Evolutionary conservation across 495 filamentous ascomycete genomes (phyloP).

Genomic region (Thozetella sp.): DNA sequence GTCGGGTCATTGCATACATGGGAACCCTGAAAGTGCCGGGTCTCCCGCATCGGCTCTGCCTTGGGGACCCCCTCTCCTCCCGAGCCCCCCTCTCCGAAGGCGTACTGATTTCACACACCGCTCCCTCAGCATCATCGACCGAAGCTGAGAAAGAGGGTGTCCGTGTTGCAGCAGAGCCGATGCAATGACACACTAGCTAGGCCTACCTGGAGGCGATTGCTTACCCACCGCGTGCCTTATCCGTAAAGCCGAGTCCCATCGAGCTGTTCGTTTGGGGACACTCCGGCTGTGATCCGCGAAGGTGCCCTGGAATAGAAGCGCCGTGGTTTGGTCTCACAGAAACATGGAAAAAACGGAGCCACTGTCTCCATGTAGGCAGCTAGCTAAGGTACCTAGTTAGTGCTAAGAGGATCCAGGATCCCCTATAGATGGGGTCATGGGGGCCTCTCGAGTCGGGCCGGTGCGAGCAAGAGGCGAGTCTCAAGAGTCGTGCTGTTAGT

Average conservation of each 20-base stretch:
- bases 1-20: not conserved
- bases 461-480: too few relatives aligned
- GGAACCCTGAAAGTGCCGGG: not conserved
- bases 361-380: not conserved
- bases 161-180: slow-evolving; percentile 20
- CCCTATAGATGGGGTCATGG: too few relatives aligned
- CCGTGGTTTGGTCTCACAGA: not conserved
- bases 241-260: not conserved
- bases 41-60: slow-evolving; percentile 1
- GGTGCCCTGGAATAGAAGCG: not conserved
- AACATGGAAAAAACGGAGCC: not conserved
- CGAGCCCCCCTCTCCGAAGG: not conserved
- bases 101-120: not conserved
- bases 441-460: not conserved
- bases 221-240: not conserved
- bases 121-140: slow-evolving; percentile 26
- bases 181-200: slow-evolving; percentile 3
- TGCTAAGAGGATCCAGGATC: too few relatives aligned
- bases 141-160: slow-evolving; percentile 8
- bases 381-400: too few relatives aligned
- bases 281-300: not conserved
- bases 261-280: not conserved
- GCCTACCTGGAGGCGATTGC: not conserved
- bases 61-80: too few relatives aligned
- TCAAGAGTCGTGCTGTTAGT: too few relatives aligned